Evolutionary conservation across 2,329 filamentous ascomycete genomes (phyloP).

Genomic region (Aspergillus fumigatus): DNA sequence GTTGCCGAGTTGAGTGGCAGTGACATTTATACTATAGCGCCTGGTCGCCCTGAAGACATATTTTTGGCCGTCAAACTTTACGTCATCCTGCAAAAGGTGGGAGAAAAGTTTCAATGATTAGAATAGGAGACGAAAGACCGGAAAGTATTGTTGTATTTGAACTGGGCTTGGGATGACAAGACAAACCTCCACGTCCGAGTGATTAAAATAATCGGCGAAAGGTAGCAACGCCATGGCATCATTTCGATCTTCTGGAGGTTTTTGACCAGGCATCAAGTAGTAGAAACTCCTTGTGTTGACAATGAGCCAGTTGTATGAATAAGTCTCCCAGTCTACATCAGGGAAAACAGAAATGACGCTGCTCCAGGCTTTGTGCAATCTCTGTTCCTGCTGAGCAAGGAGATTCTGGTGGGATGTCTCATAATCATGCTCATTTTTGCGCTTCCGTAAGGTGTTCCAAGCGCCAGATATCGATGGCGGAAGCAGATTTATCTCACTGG

Average conservation of each 20-base stretch:
- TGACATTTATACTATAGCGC: constrained; percentile 23
- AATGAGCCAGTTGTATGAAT: constrained; percentile 56
- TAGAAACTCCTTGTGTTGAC: constrained; percentile 59
- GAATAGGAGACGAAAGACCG: not conserved
- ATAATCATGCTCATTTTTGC: constrained; percentile 23
- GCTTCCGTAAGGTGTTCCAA: constrained; percentile 29
- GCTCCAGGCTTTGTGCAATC: constrained; percentile 50
- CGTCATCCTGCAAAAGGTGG: constrained; percentile 29
- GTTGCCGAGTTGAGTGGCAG: not conserved
- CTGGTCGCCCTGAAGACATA: constrained; percentile 35
- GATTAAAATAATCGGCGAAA: constrained; percentile 47
- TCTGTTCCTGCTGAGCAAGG: constrained; percentile 49
- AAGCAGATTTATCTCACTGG: constrained; percentile 21
- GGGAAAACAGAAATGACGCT: constrained; percentile 43
- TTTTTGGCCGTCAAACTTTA: constrained; percentile 31
- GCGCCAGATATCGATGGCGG: constrained; percentile 36
- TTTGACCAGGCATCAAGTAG: constrained; percentile 44
- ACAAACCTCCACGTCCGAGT: constrained; percentile 38
- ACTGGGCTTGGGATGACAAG: constrained; percentile 6
- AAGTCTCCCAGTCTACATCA: constrained; percentile 38
- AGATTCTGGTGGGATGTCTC: constrained; percentile 32
- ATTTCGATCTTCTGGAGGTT: constrained; percentile 36
- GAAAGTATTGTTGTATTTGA: not conserved
- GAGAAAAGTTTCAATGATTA: not conserved
- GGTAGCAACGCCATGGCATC: constrained; percentile 45